Conservation (phyloP, 495 filamentous ascomycete genomes). For the Oleoguttula mirabilis region DNA sequence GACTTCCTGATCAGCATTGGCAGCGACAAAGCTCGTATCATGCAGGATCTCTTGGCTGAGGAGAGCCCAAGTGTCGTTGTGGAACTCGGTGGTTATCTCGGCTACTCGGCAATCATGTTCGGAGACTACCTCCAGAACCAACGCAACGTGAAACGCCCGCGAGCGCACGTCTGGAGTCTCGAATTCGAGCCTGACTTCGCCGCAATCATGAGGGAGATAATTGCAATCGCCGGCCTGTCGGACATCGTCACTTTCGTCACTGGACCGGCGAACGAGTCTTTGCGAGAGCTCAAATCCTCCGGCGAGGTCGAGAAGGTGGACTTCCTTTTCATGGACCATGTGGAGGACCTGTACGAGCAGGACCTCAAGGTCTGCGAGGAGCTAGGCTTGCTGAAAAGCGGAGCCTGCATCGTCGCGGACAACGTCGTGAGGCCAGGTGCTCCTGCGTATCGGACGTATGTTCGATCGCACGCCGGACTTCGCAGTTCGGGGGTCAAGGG, state of each 20-base stretch:
- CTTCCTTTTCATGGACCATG: slow-evolving; percentile 30
- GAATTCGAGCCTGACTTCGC: slow-evolving; percentile 26
- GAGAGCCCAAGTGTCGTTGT: slow-evolving; percentile 22
- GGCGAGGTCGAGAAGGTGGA: slow-evolving; percentile 21
- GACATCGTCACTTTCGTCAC: slow-evolving; percentile 27
- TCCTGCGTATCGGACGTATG: slow-evolving; percentile 30
- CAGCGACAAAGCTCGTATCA: not conserved
- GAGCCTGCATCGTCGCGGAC: slow-evolving; percentile 26
- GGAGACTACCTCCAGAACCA: slow-evolving; percentile 23
- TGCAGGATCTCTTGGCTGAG: not conserved
- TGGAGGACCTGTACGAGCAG: slow-evolving; percentile 26
- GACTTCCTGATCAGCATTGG: slow-evolving; percentile 12
- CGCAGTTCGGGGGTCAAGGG: not conserved
- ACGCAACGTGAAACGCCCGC: slow-evolving; percentile 15
- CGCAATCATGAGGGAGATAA: slow-evolving; percentile 21
- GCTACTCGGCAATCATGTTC: slow-evolving; percentile 28
- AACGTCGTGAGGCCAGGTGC: slow-evolving; percentile 23
- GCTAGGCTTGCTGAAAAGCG: slow-evolving; percentile 19
- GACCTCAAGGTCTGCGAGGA: slow-evolving; percentile 29
- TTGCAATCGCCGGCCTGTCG: slow-evolving; percentile 24
- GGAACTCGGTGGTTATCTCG: slow-evolving; percentile 31
- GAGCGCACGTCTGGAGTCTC: slow-evolving; percentile 23
- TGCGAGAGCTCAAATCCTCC: slow-evolving; percentile 22
- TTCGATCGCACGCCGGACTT: slow-evolving; percentile 1
- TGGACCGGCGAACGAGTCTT: slow-evolving; percentile 22